Percentiles rank a stretch among this genome's conserved stretches.
These are phyloP conservation scores for Sabuloglossum arenarium DNA, from an alignment of 495 filamentous ascomycete species.

Conservation along the genomic window DNA sequence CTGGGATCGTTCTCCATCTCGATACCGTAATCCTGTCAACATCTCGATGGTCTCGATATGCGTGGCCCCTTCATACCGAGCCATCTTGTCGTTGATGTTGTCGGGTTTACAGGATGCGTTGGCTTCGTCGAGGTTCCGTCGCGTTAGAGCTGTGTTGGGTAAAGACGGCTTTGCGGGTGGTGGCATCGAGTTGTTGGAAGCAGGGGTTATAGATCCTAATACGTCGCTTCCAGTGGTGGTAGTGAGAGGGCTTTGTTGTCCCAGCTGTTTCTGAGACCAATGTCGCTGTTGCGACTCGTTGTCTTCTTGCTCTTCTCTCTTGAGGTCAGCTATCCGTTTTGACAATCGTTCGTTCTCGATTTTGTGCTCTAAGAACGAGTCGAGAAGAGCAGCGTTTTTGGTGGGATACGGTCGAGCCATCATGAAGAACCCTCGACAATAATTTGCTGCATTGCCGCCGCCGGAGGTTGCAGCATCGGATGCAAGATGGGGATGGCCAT, in stretches of 20 bases:
- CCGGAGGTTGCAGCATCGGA: conserved; percentile 38
- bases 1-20: conserved; percentile 70
- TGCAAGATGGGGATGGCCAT: conserved; percentile 79
- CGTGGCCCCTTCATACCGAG: conserved; percentile 47
- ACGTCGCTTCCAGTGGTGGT: conserved; percentile 22
- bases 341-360: conserved; percentile 84
- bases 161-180: conserved; percentile 42
- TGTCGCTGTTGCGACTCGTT: conserved; percentile 27
- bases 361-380: conserved; percentile 93
- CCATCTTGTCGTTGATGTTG: conserved; percentile 58
- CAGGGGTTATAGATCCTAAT: conserved; percentile 12
- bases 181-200: conserved; percentile 29
- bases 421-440: conserved; percentile 83
- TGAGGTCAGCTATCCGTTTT: conserved; percentile 67
- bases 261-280: conserved; percentile 28
- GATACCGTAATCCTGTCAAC: conserved; percentile 73
- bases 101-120: conserved; percentile 47
- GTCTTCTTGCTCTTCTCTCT: conserved; percentile 71
- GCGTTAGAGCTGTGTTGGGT: conserved; percentile 43
- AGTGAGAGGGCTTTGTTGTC: conserved; percentile 30
- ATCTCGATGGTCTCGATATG: conserved; percentile 85
- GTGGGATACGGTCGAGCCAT: conserved; percentile 84
- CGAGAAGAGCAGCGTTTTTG: conserved; percentile 61
- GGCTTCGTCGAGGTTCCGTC: conserved; percentile 61
- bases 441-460: conserved; percentile 37